Evolutionary conservation across 441 rosid species (phyloP), one percentile per base, ranked within the genome.

Genomic region (Adansonia grandidieri): DNA sequence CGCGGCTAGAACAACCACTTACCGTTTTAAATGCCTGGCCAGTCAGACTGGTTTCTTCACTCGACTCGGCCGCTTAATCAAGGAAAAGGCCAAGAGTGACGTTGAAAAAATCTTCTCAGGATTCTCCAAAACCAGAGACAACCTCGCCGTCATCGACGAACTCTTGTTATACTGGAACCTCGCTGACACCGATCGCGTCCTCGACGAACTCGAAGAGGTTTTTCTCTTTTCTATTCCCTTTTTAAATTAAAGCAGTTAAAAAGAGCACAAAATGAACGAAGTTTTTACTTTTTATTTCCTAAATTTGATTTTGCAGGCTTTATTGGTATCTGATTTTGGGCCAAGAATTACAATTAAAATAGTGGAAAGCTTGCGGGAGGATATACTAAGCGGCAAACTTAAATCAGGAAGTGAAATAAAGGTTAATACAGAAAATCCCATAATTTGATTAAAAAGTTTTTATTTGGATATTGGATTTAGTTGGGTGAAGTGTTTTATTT

Each of bases 131-230:
- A 96, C 98, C 73, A 88, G 99, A 73, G 92, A 93, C 73, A 93
- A 96, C 75, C 93, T 96, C 68, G 94, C 97, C 51, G 98, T 92
- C 71, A 87, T 96, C 45, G 97, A 96, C 58, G 97, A 96, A 85
- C 97, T 96, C 37, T 86, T 96, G 9, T 95, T 96, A 22, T 96
- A 88, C 84, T 96, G 97, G 98, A 96, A 93, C 87, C 96, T 96
- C 24, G 85, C 92, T 13, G 97, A 96, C 69, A 93, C 96, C n/a
- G 99, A 96, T 88, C 87, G 90, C 65, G 94, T 96, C 71, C 97
- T 93, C 71, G 98, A 96, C 82, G 97, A 93, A 53, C 88, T 96
- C 20, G 97, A 96, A 89, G 98, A 93, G 96, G 98, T 93, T 69
- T 69, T 80, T 32, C 22, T 60, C 53, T 51, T 76, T 22, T 22